phyloP scores from a whole-genome alignment of 805 yeast species.

The Peterozyma toletana region DNA sequence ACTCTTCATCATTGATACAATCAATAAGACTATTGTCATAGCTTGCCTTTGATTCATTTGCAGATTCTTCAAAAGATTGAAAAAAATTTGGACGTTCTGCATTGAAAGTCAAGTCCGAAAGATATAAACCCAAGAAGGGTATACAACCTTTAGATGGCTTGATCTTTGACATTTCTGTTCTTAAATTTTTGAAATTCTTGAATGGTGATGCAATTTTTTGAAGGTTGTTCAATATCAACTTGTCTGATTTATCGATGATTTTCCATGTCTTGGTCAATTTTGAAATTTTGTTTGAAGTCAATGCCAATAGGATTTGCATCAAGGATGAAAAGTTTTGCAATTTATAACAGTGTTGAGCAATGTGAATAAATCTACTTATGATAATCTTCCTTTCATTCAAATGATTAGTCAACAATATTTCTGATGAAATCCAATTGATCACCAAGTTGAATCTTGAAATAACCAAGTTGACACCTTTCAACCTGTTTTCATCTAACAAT shows the following conservation, averaged over 20 bases:
- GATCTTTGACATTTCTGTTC: conserved; percentile 55
- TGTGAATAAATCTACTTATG: conserved; percentile 79
- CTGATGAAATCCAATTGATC: conserved; percentile 90
- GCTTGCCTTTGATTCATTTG: conserved; percentile 6
- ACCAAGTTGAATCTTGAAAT: conserved; percentile 81
- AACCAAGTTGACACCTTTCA: conserved; percentile 71
- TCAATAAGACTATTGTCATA: conserved; percentile 2
- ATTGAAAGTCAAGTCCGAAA: conserved; percentile 77
- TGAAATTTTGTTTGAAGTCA: conserved; percentile 59
- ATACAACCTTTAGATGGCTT: conserved; percentile 69
- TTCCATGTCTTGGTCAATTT: conserved; percentile 68
- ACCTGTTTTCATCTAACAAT: conserved; percentile 45
- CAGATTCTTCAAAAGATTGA: conserved; percentile 11
- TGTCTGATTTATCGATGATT: conserved; percentile 63
- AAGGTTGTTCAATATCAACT: conserved; percentile 56
- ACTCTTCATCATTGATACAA: conserved; percentile 10
- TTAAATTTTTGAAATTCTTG: conserved; percentile 60
- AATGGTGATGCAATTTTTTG: conserved; percentile 70
- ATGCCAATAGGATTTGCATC: conserved; percentile 80
- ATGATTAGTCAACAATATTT: conserved; percentile 63
- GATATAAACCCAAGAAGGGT: conserved; percentile 83
- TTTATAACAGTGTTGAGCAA: conserved; percentile 67
- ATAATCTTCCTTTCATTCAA: conserved; percentile 56
- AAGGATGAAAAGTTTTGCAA: conserved; percentile 81
- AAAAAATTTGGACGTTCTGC: conserved; percentile 51